Base-by-base conservation (phyloP, 2,329 filamentous ascomycete genomes). In the Scleromitrula shiraiana region DNA sequence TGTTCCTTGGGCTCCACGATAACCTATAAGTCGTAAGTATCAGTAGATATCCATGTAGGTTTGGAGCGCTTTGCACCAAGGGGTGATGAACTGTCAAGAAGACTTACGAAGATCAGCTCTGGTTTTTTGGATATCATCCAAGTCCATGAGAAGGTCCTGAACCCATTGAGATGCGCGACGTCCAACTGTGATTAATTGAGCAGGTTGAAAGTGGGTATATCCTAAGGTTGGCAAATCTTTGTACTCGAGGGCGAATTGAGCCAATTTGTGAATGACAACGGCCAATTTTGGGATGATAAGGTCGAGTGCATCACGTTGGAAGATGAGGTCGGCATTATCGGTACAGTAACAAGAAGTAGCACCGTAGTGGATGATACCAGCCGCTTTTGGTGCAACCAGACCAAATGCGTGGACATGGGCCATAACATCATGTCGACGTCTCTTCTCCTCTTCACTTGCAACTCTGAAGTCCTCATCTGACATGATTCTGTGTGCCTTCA, bases 331-430 rank as follows among this genome's bases (percentile, higher is more conserved):
- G 2, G 82, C 75, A 55, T 89, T 88, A 61, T 89, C 86, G 26
- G 53, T 49, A 29, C 45, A 47, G n/a, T 47, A 47, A 32, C 57
- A 61, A 3, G 51, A 53, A 14, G 59, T 61, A 26, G 60, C 56
- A 56, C 83, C 84, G 65, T 76, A 80, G 65, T 95, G 89, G 51
- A 95, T 91, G 58, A 93, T 85, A 27, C 86, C 86, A 12, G 85
- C 86, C 8, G 88, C 88, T 27, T 78, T 83, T 1, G 87, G 87
- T 3, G 85, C 85, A 51, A 76, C 80, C 56, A 76, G 68, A 3
- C 85, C 88, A 65, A 83, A 91, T 12, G 85, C 82, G 57, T 88
- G 80, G 40, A 91, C 83, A 61, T 85, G 53, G 24, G 42, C 47
- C 50, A 50, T 46, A 19, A 77, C 74, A 70, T 82, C 78, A 65